These are phyloP conservation scores for Setaria viridis DNA, from an alignment of 202 grass and related monocot genomes.

Conservation along the genomic window DNA sequence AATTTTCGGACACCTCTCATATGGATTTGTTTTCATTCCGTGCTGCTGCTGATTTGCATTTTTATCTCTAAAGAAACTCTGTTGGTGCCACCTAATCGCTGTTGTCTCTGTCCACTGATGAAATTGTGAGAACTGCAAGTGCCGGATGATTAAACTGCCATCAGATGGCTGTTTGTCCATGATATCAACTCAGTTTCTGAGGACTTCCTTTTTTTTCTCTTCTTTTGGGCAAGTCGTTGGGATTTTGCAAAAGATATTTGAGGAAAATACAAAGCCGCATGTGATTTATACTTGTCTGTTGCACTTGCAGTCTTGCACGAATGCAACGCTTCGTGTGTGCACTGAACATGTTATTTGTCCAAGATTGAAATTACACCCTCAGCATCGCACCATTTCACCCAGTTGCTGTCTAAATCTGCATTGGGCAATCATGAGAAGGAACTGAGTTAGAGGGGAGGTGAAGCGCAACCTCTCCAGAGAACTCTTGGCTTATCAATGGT, in stretches of 20 bases:
- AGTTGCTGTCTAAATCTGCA: too few species aligned
- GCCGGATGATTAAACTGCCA: constrained; percentile 26
- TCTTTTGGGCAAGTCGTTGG: not conserved
- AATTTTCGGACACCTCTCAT: not conserved
- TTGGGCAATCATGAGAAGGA: too few species aligned
- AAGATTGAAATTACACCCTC: too few species aligned
- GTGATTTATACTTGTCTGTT: not conserved
- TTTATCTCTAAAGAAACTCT: not conserved
- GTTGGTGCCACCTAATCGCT: not conserved
- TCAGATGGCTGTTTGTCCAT: constrained; percentile 27
- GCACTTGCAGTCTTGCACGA: not conserved
- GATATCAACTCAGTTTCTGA: constrained; percentile 37
- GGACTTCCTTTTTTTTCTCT: not conserved
- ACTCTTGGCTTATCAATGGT: too few species aligned
- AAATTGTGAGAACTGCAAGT: constrained; percentile 35
- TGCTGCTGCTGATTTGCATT: not conserved
- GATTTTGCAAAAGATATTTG: not conserved
- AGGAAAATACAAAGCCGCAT: not conserved
- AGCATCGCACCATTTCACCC: too few species aligned
- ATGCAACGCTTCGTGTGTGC: not conserved
- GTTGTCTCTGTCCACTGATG: constrained; percentile 1
- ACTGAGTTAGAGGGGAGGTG: too few species aligned
- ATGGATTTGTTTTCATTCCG: constrained; percentile 4
- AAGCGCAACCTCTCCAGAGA: too few species aligned
- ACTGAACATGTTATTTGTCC: too few species aligned